These are phyloP conservation scores for Ceratobasidium sp. DNA, from an alignment of 1,284 basidiomycete species.

Conservation along the genomic window DNA sequence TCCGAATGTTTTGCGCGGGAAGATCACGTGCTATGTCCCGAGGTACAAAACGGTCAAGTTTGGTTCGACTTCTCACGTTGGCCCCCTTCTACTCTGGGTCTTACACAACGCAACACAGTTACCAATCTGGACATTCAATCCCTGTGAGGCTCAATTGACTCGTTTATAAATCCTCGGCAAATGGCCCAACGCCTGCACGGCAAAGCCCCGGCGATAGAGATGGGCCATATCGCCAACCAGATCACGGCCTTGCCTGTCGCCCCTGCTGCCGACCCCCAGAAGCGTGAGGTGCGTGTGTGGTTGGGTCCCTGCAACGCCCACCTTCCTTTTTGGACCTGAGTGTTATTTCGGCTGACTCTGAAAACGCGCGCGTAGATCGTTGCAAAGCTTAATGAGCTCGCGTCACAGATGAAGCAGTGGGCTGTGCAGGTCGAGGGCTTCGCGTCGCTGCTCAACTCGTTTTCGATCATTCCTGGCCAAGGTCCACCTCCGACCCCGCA, in stretches of 20 bases:
- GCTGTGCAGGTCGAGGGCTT: slow-evolving; percentile 42
- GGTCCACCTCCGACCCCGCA: too few species aligned
- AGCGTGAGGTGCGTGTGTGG: slow-evolving; percentile 35
- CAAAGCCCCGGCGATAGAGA: slow-evolving; percentile 10
- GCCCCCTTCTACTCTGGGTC: slow-evolving; percentile 1
- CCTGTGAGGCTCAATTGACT: not conserved
- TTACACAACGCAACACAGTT: slow-evolving; percentile 16
- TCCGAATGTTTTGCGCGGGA: not conserved
- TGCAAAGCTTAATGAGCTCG: slow-evolving; percentile 43
- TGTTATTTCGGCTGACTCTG: slow-evolving; percentile 10
- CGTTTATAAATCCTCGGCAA: too few species aligned
- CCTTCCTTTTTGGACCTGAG: slow-evolving; percentile 12
- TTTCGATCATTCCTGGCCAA: slow-evolving; percentile 10
- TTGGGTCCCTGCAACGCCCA: not conserved
- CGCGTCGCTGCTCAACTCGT: slow-evolving; percentile 17
- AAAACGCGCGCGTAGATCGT: slow-evolving; percentile 32
- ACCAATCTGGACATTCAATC: slow-evolving; percentile 26
- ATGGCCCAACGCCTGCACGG: slow-evolving; percentile 25
- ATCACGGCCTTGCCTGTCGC: slow-evolving; percentile 37
- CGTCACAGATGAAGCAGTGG: slow-evolving; percentile 37
- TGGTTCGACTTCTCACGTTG: slow-evolving; percentile 27
- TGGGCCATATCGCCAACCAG: slow-evolving; percentile 33
- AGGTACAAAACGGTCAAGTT: slow-evolving; percentile 23
- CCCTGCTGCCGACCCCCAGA: slow-evolving; percentile 43
- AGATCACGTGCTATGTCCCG: slow-evolving; percentile 13